Conservation (phyloP, 2,329 filamentous ascomycete species). For the Fusarium tanahbumbuense region DNA sequence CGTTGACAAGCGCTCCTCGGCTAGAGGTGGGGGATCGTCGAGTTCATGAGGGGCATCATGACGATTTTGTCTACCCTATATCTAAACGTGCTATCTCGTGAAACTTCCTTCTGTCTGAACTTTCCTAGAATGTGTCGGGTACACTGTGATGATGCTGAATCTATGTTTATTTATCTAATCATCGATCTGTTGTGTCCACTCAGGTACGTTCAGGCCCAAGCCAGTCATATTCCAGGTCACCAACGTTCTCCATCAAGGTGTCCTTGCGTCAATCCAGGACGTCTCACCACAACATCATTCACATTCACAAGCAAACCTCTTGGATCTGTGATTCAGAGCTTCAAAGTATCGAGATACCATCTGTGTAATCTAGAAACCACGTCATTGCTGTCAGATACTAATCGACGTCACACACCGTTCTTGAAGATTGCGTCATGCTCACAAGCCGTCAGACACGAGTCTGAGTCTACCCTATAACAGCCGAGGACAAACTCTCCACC, state of each 20-base stretch:
- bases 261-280: neutral
- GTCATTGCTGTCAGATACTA: slow-evolving; percentile 23
- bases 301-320: neutral
- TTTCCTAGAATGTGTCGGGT: neutral
- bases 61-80: slow-evolving; percentile 20
- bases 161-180: neutral
- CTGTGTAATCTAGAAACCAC: neutral
- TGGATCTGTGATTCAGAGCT: neutral
- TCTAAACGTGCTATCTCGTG: neutral
- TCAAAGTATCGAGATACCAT: neutral
- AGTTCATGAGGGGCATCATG: slow-evolving; percentile 32
- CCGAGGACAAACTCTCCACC: slow-evolving; percentile 21
- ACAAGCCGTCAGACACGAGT: slow-evolving; percentile 1
- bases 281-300: neutral
- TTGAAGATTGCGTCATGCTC: slow-evolving; percentile 37
- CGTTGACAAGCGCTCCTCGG: neutral
- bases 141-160: neutral
- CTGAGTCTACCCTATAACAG: slow-evolving; percentile 37
- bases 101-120: too few relatives aligned
- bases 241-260: neutral
- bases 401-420: slow-evolving; percentile 10
- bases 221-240: neutral
- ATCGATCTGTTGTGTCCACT: neutral
- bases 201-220: neutral
- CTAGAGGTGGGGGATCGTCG: slow-evolving; percentile 40